Evolutionary conservation across 2,329 filamentous ascomycete genomes (phyloP).

Genomic region (Leptographium flavum): DNA sequence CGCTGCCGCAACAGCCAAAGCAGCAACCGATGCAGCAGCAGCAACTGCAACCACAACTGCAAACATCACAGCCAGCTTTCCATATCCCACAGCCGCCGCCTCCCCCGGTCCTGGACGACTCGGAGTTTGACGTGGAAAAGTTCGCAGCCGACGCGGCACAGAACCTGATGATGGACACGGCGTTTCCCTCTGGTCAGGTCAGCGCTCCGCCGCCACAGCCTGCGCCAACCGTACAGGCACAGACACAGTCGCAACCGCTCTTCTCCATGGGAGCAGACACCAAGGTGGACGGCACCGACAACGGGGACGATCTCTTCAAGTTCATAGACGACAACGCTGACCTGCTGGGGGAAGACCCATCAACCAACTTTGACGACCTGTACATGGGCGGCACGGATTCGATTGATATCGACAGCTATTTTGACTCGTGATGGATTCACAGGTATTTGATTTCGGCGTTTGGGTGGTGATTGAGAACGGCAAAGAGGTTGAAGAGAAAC

Average conservation of each 20-base stretch:
- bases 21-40: neutral
- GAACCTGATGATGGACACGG: constrained; percentile 11
- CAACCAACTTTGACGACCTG: constrained; percentile 34
- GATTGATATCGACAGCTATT: constrained; percentile 10
- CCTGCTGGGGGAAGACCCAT: constrained; percentile 19
- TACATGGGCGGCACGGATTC: constrained; percentile 33
- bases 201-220: neutral
- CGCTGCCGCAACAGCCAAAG: too few species aligned
- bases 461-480: too few species aligned
- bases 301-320: constrained; percentile 33
- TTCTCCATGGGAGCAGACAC: neutral
- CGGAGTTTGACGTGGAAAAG: constrained; percentile 30
- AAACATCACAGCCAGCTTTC: neutral
- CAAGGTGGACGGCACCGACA: constrained; percentile 1
- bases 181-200: neutral
- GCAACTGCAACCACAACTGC: neutral
- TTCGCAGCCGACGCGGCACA: constrained; percentile 22
- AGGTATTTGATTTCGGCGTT: neutral
- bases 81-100: neutral
- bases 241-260: neutral
- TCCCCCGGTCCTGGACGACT: constrained; percentile 14
- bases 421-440: constrained; percentile 4
- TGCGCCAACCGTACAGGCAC: neutral
- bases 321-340: constrained; percentile 28
- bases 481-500: neutral